Evolutionary conservation across 345 rosid genomes (phyloP).

Genomic region (Eucalyptus tenuipes): DNA sequence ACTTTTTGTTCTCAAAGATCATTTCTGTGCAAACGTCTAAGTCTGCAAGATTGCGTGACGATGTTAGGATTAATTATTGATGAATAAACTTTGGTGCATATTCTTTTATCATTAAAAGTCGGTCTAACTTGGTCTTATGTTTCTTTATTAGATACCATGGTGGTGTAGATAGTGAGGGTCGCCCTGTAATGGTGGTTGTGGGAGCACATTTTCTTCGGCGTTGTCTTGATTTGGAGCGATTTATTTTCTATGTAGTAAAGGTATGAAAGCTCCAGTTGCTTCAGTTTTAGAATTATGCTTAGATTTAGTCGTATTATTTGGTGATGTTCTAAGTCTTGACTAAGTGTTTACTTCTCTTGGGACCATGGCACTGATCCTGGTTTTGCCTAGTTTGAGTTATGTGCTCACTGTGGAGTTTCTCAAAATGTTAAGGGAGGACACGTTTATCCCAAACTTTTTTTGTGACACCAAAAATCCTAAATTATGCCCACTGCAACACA

Average conservation of each 20-base stretch:
- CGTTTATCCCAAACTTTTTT: no score
- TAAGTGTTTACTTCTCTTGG: background rate
- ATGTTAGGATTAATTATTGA: background rate
- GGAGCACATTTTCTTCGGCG: slow-evolving; percentile 96
- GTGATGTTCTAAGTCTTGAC: background rate
- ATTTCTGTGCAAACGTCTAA: background rate
- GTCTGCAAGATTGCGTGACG: background rate
- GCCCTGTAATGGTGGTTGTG: slow-evolving; percentile 93
- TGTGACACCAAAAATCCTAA: background rate
- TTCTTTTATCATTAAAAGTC: background rate
- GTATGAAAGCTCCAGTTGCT: slow-evolving; percentile 10
- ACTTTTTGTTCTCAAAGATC: background rate
- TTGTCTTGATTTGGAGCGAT: slow-evolving; percentile 91
- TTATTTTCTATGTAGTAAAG: slow-evolving; percentile 73
- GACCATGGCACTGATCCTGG: background rate
- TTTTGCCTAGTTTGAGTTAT: background rate
- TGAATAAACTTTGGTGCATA: background rate
- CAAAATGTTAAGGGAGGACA: background rate
- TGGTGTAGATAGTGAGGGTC: slow-evolving; percentile 93
- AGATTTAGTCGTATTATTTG: background rate
- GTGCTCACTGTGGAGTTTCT: background rate
- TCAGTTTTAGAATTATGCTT: background rate
- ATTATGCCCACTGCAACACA: background rate
- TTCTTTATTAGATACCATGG: slow-evolving; percentile 72
- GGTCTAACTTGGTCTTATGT: background rate